Base-by-base conservation (phyloP, 2,329 filamentous ascomycete genomes). In the Graphiopsis chlorocephala region DNA sequence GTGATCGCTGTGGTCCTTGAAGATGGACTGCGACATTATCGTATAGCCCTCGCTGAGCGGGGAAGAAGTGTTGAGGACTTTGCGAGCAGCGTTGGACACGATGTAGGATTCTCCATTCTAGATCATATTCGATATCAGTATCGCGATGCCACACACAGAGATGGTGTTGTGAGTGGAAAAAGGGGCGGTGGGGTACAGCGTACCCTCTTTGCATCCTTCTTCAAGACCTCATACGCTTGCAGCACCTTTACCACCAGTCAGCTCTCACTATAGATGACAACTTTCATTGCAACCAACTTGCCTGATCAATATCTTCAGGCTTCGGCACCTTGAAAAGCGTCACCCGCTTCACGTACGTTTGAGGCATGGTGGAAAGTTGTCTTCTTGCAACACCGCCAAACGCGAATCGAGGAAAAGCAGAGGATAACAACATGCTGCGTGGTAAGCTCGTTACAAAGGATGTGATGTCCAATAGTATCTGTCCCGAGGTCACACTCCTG, bases 81-180 rank as follows among this genome's bases (percentile, higher is more conserved):
- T 66, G 12, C 70, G 62, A 17, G 70, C 68, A 14, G 68, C 68
- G 33, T 73, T 73, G 64, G 82, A 82, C 45, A 86, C 76, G 69
- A 92, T 90, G 75, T 92, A 92, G 0, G 87, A 87, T 73, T 89
- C 86, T 67, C 88, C 88, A 70, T 90, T 83, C 89, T 92, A 59
- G 23, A 20, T 20, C 38, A 56, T 1, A 2, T 48, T 7, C 3
- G 5, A 15, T 11, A 28, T 35, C 26, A 33, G 38, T 26, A 14
- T 29, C 11, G n/a, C 15, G 2, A 3, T 29, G 47, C 47, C 17
- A 2, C 4, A 11, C 11, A 20, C 8, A 10, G 10, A n/a, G 35
- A 42, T 15, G 10, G 6, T 20, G 2, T 2, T 42, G 35, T 8
- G 7, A 15, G 2, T n/a, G 10, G 17, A 20, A 23, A 20, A 10